Conservation (phyloP, 345 rosid genomes). For the Eucalyptus tenuipes region DNA sequence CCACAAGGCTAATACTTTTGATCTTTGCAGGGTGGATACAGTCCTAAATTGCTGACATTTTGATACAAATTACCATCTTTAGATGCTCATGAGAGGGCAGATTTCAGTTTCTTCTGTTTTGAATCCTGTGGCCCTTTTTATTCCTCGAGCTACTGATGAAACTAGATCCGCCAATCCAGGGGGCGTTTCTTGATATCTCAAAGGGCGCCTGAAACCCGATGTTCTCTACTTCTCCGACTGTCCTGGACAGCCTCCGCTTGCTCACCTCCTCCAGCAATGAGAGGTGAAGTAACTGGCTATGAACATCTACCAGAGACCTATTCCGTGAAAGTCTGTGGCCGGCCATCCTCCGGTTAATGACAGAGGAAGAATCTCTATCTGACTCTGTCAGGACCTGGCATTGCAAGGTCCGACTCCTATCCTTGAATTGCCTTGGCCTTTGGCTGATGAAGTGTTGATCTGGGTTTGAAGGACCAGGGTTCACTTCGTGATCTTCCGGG, state of each 20-base stretch:
- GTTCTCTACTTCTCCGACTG: constrained; percentile 63
- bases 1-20: neutral
- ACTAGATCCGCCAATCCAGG: neutral
- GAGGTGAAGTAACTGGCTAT: constrained; percentile 45
- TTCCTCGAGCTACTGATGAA: neutral
- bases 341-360: neutral
- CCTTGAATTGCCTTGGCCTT: neutral
- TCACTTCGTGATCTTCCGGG: constrained; percentile 17
- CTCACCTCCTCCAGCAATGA: constrained; percentile 53
- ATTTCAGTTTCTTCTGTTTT: neutral
- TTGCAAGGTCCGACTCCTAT: neutral
- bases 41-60: neutral
- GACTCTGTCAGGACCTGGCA: neutral
- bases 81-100: neutral
- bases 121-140: neutral
- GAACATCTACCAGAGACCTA: constrained; percentile 53
- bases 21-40: neutral
- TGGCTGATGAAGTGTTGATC: neutral
- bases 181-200: neutral
- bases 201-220: constrained; percentile 61
- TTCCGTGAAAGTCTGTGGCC: constrained; percentile 36
- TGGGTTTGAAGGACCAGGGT: neutral
- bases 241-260: constrained; percentile 47
- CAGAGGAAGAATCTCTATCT: neutral
- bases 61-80: neutral